phyloP scores from a whole-genome alignment of 495 filamentous ascomycete species.

The Aspergillus mulundensis region DNA sequence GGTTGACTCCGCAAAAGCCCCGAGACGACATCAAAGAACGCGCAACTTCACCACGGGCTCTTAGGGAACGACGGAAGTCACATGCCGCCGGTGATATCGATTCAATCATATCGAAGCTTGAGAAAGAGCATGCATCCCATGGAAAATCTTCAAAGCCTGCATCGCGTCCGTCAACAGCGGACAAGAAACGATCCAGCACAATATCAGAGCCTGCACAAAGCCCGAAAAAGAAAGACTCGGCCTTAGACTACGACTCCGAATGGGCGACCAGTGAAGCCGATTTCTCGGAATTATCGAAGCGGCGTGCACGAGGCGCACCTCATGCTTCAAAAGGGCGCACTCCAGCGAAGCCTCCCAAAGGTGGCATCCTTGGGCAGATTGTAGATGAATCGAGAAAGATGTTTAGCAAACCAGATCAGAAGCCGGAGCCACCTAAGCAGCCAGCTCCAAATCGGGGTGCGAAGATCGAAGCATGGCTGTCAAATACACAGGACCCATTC shows the following conservation, averaged over 20 bases:
- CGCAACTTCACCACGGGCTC: constrained; percentile 9
- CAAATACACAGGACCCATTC: constrained; percentile 69
- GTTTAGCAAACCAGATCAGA: constrained; percentile 44
- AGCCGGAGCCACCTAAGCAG: constrained; percentile 38
- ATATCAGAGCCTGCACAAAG: constrained; percentile 24
- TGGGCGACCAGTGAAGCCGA: constrained; percentile 44
- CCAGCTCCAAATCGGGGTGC: constrained; percentile 38
- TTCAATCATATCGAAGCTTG: constrained; percentile 16
- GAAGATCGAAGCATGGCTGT: constrained; percentile 75
- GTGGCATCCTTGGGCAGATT: constrained; percentile 47
- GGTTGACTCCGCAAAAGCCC: constrained; percentile 8
- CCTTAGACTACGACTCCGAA: constrained; percentile 33
- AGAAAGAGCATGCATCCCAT: constrained; percentile 15
- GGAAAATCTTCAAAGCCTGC: constrained; percentile 12
- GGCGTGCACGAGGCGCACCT: constrained; percentile 31
- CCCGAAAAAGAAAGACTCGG: constrained; percentile 23
- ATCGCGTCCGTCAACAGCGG: constrained; percentile 16
- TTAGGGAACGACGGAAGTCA: constrained; percentile 19
- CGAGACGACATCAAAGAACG: constrained; percentile 14
- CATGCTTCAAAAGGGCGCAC: constrained; percentile 12
- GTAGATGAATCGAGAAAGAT: constrained; percentile 49
- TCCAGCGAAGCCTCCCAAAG: constrained; percentile 37
- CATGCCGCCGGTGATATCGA: constrained; percentile 20
- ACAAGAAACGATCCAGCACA: constrained; percentile 14
- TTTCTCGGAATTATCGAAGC: constrained; percentile 42